Percentiles rank a stretch among this genome's conserved stretches.
These are phyloP conservation scores for Staphylotrichum longicolle DNA, from an alignment of 495 filamentous ascomycete genomes.

Conservation along the genomic window DNA sequence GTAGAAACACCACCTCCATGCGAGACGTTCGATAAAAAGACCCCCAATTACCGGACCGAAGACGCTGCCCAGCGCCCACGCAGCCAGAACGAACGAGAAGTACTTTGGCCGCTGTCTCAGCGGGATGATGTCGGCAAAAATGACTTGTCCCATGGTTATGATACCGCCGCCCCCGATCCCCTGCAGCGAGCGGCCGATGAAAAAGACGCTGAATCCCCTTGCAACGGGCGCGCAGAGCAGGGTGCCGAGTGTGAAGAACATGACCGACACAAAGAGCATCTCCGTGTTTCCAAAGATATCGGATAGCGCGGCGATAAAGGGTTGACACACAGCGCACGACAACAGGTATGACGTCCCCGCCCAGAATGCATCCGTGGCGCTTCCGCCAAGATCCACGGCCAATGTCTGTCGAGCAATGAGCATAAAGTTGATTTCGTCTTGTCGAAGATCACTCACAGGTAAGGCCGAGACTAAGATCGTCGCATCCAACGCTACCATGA, in stretches of 20 bases:
- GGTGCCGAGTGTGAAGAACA: conserved; percentile 47
- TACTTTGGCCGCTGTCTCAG: conserved; percentile 43
- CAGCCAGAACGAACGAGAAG: conserved; percentile 42
- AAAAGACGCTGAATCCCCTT: conserved; percentile 55
- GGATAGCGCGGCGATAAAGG: conserved; percentile 49
- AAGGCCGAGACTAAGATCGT: conserved; percentile 51
- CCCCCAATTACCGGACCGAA: conserved; percentile 76
- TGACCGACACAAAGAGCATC: conserved; percentile 40
- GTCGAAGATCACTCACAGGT: conserved; percentile 28
- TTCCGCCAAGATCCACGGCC: conserved; percentile 43
- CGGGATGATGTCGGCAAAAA: conserved; percentile 54
- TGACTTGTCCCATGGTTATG: conserved; percentile 76
- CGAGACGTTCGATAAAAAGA: conserved; percentile 58
- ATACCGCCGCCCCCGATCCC: conserved; percentile 81
- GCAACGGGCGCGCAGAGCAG: conserved; percentile 41
- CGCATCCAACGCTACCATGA: conserved; percentile 56
- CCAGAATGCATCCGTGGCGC: conserved; percentile 54
- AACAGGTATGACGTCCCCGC: conserved; percentile 54
- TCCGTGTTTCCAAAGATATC: conserved; percentile 54
- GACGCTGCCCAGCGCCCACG: conserved; percentile 71
- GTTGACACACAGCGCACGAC: conserved; percentile 46
- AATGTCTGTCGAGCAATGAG: conserved; percentile 28
- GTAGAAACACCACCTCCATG: conserved; percentile 46
- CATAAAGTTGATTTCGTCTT: neutral
- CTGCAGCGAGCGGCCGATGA: conserved; percentile 75